Base-by-base conservation (phyloP, 1,139 yeast genomes). In the Williopsis jadinii region DNA sequence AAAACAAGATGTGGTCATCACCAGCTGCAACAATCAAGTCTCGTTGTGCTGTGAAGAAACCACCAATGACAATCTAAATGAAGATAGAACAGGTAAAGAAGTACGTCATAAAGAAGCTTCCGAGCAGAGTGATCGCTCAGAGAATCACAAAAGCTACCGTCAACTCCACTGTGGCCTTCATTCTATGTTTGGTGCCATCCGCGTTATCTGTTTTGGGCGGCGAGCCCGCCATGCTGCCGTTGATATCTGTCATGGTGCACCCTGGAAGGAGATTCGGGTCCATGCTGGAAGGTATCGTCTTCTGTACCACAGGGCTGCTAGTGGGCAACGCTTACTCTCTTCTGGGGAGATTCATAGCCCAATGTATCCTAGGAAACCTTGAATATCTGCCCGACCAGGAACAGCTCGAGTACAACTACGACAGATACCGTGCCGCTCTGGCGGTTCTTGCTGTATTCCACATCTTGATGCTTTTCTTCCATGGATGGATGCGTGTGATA, bases 231-330 rank as follows among this genome's bases (percentile, higher is more conserved):
- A 62, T 72, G 62, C 52, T 69, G 27, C 69, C 72, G 0, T 49
- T 72, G 34, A 61, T 69, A 3, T 63, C 74, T 2, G 75, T 70
- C 12, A 68, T 68, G 50, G 66, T 68, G 29, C 74, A 71, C 49
- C 75, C 75, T 2, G 76, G 75, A 0, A 60, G 75, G 44, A 59
- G 77, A 36, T 59, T 69, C 1, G 73, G 76, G 29, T 66, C 71
- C 10, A 70, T 71, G 56, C 59, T 72, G 29, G 73, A 71, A 46
- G 64, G 67, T 15, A 61, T 63, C 6, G 53, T 65, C 3, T 57
- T 67, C 38, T 68, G 71, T 46, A 49, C 60, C 2, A 58, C 66
- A 2, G 76, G 75, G 1, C 44, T 70, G 15, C 53, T 63, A 2
- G 37, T 68, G n/a, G 77, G 75, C 1, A 51, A 69, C 14, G 70